Conservation (phyloP, 2,329 filamentous ascomycete genomes). For the Colletotrichum lentis region DNA sequence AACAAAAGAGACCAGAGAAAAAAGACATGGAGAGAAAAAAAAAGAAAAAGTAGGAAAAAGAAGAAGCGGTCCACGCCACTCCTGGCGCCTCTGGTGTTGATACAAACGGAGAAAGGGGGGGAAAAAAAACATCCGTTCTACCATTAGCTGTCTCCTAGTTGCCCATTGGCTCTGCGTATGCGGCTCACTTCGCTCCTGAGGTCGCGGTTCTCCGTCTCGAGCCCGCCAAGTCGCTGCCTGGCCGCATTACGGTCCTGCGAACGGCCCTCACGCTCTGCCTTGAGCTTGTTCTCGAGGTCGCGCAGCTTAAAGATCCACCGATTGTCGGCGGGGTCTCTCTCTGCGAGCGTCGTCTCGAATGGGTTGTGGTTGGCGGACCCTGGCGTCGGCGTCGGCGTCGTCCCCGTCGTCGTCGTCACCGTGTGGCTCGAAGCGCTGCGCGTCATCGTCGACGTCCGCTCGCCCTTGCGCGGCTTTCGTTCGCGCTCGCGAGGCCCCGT, state of each 20-base stretch:
- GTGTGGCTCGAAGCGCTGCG: constrained; percentile 42
- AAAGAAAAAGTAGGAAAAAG: too few species aligned
- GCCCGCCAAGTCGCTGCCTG: constrained; percentile 78
- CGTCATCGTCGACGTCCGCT: constrained; percentile 44
- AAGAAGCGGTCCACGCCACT: constrained; percentile 1
- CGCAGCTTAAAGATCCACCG: constrained; percentile 86
- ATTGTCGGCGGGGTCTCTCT: constrained; percentile 62
- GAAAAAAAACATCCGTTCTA: background rate
- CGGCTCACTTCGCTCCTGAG: constrained; percentile 68
- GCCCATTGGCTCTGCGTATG: constrained; percentile 36
- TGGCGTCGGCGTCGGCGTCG: constrained; percentile 16
- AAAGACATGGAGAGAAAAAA: constrained; percentile 12
- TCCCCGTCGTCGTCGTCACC: constrained; percentile 12
- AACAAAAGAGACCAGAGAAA: background rate
- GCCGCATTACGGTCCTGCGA: constrained; percentile 86
- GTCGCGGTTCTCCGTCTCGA: constrained; percentile 77
- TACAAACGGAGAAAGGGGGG: constrained; percentile 16
- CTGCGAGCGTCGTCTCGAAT: constrained; percentile 42
- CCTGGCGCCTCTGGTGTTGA: background rate
- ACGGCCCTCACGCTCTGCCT: constrained; percentile 86
- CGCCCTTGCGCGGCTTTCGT: constrained; percentile 38
- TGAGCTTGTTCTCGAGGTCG: constrained; percentile 87
- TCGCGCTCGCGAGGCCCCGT: constrained; percentile 59
- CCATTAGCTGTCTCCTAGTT: constrained; percentile 16
- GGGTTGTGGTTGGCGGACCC: constrained; percentile 33